phyloP scores from a whole-genome alignment of 2,329 filamentous ascomycete genomes.

The Tolypocladium pustulatum region DNA sequence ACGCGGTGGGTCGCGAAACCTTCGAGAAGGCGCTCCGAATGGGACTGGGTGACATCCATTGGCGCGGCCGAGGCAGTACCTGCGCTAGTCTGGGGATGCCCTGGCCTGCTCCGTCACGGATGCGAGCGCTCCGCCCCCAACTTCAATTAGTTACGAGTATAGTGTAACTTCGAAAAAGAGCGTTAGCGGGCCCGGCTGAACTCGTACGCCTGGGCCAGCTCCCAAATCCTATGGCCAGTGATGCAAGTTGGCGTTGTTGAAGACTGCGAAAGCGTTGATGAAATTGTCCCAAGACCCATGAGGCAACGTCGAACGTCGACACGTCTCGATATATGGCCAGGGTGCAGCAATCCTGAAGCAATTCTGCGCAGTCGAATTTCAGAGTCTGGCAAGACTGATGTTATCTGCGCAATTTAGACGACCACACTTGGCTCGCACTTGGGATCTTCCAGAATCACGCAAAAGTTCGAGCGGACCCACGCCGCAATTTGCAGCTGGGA shows the following conservation, averaged over 20 bases:
- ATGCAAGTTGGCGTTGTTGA: neutral
- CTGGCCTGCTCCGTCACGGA: slow-evolving; percentile 1
- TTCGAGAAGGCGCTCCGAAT: neutral
- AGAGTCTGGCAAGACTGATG: neutral
- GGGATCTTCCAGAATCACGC: slow-evolving; percentile 22
- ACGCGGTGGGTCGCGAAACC: neutral
- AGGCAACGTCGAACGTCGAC: neutral
- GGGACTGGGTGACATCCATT: neutral
- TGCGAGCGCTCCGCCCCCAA: neutral
- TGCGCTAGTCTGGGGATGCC: slow-evolving; percentile 7
- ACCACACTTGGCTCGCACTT: neutral
- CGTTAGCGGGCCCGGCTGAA: slow-evolving; percentile 4
- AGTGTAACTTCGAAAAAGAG: neutral
- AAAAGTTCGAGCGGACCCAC: slow-evolving; percentile 9
- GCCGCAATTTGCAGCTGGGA: slow-evolving; percentile 5
- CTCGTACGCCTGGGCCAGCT: neutral
- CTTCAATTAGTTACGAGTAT: neutral
- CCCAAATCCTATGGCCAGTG: neutral
- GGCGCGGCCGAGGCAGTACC: slow-evolving; percentile 5
- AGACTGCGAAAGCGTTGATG: neutral
- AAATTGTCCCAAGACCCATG: neutral
- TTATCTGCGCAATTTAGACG: neutral
- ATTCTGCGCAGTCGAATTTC: neutral
- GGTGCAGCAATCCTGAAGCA: neutral
- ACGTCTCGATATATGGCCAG: neutral